These are phyloP conservation scores for Gossypium longicalyx DNA, from an alignment of 345 rosid genomes.

Conservation along the genomic window DNA sequence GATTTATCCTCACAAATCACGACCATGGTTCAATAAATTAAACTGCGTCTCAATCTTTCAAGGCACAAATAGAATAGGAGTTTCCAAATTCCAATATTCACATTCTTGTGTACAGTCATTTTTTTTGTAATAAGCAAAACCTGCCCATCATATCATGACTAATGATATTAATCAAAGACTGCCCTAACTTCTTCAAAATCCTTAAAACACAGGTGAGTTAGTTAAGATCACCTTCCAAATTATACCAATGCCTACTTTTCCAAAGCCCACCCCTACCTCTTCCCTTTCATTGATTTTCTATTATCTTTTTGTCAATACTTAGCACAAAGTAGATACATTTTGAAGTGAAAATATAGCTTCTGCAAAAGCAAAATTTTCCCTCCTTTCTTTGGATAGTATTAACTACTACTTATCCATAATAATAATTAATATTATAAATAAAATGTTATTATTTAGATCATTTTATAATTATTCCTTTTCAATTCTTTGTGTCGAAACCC, in stretches of 20 bases:
- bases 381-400: too few relatives aligned
- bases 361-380: too few relatives aligned
- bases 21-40: not conserved
- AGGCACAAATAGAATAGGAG: not conserved
- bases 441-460: too few relatives aligned
- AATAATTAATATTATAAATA: too few relatives aligned
- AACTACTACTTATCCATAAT: too few relatives aligned
- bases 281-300: too few relatives aligned
- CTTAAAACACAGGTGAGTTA: conserved; percentile 37
- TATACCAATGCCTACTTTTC: conserved; percentile 91
- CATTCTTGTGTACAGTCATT: conserved; percentile 30
- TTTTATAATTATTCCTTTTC: too few relatives aligned
- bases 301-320: too few relatives aligned
- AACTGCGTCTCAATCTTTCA: not conserved
- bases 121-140: conserved; percentile 52
- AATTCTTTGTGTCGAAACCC: too few relatives aligned
- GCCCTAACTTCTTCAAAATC: conserved; percentile 40
- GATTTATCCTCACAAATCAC: too few relatives aligned
- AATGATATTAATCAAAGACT: conserved; percentile 50
- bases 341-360: too few relatives aligned
- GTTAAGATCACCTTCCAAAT: conserved; percentile 75
- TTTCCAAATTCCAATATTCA: not conserved
- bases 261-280: conserved; percentile 52
- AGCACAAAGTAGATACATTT: too few relatives aligned
- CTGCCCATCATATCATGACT: conserved; percentile 45